Conservation (phyloP, 1,284 basidiomycete genomes). For the Trametes polyzona region DNA sequence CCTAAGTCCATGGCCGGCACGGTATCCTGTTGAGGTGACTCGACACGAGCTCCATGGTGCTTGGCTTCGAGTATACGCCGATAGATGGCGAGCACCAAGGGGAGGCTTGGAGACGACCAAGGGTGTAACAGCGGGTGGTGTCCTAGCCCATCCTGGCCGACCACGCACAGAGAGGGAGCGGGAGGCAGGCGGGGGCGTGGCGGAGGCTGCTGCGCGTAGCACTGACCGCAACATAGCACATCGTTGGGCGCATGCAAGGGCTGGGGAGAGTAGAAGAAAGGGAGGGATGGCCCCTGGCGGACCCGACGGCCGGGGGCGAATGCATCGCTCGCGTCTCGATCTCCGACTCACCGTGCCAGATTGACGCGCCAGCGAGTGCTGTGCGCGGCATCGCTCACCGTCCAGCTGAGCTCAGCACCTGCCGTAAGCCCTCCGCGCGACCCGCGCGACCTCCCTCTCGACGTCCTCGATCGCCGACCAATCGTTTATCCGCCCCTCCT, state of each 20-base stretch:
- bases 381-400: slow-evolving; percentile 18
- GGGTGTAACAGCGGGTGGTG: neutral
- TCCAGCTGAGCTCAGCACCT: neutral
- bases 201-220: slow-evolving; percentile 16
- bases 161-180: neutral
- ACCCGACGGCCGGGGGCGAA: neutral
- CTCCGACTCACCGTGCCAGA: slow-evolving; percentile 13
- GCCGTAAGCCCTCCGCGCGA: neutral
- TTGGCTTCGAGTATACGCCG: neutral
- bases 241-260: slow-evolving; percentile 20
- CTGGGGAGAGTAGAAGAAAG: neutral
- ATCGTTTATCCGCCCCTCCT: too few relatives aligned
- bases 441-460: neutral
- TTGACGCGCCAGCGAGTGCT: slow-evolving; percentile 15
- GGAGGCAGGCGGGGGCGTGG: neutral
- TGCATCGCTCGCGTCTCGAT: slow-evolving; percentile 11
- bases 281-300: slow-evolving; percentile 3
- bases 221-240: slow-evolving; percentile 36
- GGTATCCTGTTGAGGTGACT: neutral
- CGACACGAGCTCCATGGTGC: neutral
- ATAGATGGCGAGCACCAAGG: neutral
- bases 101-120: neutral
- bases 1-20: neutral
- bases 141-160: neutral
- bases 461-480: too few relatives aligned